These are phyloP conservation scores for Arthrobotrys musiformis DNA, from an alignment of 2,329 filamentous ascomycete species.

Conservation along the genomic window DNA sequence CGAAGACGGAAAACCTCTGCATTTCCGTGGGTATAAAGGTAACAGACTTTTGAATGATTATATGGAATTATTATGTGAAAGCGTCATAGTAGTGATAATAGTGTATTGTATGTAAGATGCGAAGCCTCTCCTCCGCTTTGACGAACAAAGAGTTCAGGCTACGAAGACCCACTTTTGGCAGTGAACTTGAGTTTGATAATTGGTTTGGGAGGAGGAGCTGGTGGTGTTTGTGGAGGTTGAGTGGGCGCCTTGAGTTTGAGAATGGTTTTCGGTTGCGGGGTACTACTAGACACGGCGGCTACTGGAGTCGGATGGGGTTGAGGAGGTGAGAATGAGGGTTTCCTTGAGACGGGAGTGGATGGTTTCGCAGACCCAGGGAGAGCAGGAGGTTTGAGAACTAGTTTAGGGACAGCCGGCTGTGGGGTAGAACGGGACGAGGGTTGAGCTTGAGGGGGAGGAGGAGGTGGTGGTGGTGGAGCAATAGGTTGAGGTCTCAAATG, in stretches of 20 bases:
- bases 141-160: not conserved
- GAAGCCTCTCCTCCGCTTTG: not conserved
- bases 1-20: not conserved
- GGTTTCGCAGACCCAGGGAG: slow-evolving; percentile 23
- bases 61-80: not conserved
- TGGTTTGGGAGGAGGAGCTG: slow-evolving; percentile 13
- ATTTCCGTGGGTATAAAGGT: slow-evolving; percentile 21
- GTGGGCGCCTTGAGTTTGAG: slow-evolving; percentile 32
- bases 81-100: not conserved
- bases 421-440: slow-evolving; percentile 36
- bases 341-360: slow-evolving; percentile 21
- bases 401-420: slow-evolving; percentile 27
- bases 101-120: not conserved
- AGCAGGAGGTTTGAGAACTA: slow-evolving; percentile 32
- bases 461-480: slow-evolving; percentile 29
- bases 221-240: slow-evolving; percentile 19
- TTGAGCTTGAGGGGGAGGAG: slow-evolving; percentile 11
- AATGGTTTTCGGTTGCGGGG: slow-evolving; percentile 27
- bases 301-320: slow-evolving; percentile 32
- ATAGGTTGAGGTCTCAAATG: slow-evolving; percentile 29
- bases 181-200: slow-evolving; percentile 53
- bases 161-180: slow-evolving; percentile 23
- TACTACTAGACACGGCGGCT: slow-evolving; percentile 9
- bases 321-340: slow-evolving; percentile 27
- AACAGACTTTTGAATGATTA: slow-evolving; percentile 20